Evolutionary conservation across 139 green algal genomes (phyloP).

Genomic region (Trebouxia sp.): DNA sequence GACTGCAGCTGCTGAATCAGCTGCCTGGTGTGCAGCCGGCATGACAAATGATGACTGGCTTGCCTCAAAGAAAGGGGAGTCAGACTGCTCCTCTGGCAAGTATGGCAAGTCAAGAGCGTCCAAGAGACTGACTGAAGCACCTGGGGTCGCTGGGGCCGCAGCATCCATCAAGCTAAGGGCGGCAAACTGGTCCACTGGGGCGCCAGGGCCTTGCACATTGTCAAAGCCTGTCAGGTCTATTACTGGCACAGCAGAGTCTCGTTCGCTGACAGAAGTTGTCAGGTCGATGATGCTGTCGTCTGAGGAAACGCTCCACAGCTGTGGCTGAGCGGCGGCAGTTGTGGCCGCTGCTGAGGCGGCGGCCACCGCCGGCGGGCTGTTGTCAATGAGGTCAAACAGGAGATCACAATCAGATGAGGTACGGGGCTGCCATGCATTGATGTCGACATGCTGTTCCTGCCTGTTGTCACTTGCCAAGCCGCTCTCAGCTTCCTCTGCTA

Average conservation of each 20-base stretch:
- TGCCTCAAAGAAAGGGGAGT: neutral
- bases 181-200: neutral
- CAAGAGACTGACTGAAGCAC: neutral
- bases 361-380: too few relatives aligned
- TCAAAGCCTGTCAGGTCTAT: too few relatives aligned
- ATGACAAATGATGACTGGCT: conserved; percentile 9
- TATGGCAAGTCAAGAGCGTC: neutral
- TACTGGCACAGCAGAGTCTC: too few relatives aligned
- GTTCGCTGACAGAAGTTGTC: too few relatives aligned
- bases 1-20: neutral
- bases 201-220: too few relatives aligned
- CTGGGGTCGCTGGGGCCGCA: neutral
- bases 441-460: too few relatives aligned
- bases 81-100: neutral
- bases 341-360: neutral
- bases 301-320: neutral
- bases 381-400: too few relatives aligned
- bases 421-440: too few relatives aligned
- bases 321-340: neutral
- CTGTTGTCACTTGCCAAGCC: too few relatives aligned
- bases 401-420: too few relatives aligned
- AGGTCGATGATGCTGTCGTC: conserved; percentile 14
- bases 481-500: too few relatives aligned
- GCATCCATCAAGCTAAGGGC: neutral
- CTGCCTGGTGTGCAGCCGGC: neutral